Base-by-base conservation (phyloP, 371 early-diverging fungal genomes). In the Lichtheimia hyalospora region DNA sequence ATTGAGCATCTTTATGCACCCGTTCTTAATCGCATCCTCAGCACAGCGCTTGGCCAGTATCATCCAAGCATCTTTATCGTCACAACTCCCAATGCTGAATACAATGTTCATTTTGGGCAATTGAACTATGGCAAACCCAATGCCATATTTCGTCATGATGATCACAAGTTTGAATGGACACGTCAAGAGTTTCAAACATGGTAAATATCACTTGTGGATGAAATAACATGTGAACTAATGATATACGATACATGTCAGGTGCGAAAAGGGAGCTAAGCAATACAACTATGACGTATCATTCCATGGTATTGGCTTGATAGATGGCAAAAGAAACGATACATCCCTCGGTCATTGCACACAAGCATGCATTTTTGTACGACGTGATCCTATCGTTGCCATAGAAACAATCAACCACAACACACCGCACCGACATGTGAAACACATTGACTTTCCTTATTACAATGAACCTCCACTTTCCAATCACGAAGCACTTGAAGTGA, bases 81-180 rank as follows among this genome's bases (percentile, higher is more conserved):
- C 15, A 86, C 90, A 2, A 92, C 91, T 1, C 91, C 92, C 6
- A 96, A 96, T 64, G 89, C 87, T 25, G 96, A 95, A 71, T 96
- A 92, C 74, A 96, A 96, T 66, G 77, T 90, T 15, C 67, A 91
- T 62, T 95, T 95, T 62, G 87, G 89, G 0, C 67, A 83, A 2
- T 81, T 94, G 42, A 73, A 79, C 14, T 92, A 92, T 67, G 90
- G 90, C n/a, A 86, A 87, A n/a, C 72, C 79, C 0, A 68, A 83
- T 3, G 71, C 86, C 2, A 68, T 43, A 13, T 84, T 93, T 58
- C 83, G 97, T 28, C 86, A 95, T 66, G 83, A 81, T 40, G 97
- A 96, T 68, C 97, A 96, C 72, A 86, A 88, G 58, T 96, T 95
- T 71, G 97, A 96, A 77, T 95, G 96, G 97, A 92, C 94, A 6